Conservation (phyloP, 2,329 filamentous ascomycete species). For the Neonectria coccinea region DNA sequence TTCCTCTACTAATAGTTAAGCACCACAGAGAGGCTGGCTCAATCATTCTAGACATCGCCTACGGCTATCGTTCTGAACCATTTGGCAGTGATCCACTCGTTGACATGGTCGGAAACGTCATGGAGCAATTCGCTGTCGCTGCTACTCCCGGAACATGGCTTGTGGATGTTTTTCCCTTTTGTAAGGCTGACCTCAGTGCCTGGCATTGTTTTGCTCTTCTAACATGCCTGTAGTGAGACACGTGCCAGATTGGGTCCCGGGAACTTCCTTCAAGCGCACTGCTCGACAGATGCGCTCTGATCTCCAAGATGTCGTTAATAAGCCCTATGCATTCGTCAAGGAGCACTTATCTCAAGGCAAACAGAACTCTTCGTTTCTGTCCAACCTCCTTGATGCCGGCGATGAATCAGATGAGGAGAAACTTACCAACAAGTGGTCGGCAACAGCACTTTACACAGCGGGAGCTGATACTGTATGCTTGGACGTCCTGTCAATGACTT, state of each 20-base stretch:
- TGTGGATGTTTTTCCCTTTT: constrained; percentile 34
- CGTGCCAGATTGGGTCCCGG: constrained; percentile 34
- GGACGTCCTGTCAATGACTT: neutral
- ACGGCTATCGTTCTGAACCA: constrained; percentile 34
- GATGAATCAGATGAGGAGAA: constrained; percentile 27
- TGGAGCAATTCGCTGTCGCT: constrained; percentile 29
- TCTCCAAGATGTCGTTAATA: neutral
- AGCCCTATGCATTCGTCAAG: constrained; percentile 26
- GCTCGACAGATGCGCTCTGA: constrained; percentile 24
- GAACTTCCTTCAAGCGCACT: constrained; percentile 27
- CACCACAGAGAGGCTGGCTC: constrained; percentile 32
- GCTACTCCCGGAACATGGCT: constrained; percentile 29
- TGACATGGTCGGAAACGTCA: constrained; percentile 30
- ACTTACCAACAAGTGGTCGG: constrained; percentile 36
- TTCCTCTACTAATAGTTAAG: neutral
- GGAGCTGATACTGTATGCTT: constrained; percentile 37
- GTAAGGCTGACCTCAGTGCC: constrained; percentile 13
- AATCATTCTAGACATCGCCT: constrained; percentile 36
- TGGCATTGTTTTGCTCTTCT: neutral
- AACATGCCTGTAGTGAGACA: constrained; percentile 23
- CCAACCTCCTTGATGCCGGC: constrained; percentile 18
- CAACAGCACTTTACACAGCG: constrained; percentile 32
- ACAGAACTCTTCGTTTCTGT: constrained; percentile 26
- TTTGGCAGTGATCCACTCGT: constrained; percentile 30
- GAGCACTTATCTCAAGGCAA: constrained; percentile 23